These are phyloP conservation scores for Penicillium roqueforti DNA, from an alignment of 495 filamentous ascomycete genomes.

Conservation along the genomic window DNA sequence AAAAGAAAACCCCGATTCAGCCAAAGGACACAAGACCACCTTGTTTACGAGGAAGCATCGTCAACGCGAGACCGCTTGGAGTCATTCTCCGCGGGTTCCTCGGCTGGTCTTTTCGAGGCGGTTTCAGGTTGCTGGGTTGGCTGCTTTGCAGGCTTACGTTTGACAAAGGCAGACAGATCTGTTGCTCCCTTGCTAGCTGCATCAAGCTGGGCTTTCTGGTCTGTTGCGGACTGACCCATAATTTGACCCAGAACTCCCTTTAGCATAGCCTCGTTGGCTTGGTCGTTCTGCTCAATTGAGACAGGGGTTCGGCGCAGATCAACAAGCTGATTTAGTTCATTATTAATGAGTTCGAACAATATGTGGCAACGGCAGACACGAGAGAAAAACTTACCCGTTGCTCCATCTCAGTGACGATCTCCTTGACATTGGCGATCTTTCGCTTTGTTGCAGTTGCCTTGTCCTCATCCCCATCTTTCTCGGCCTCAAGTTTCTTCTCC, in stretches of 20 bases:
- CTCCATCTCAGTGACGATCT: conserved; percentile 85
- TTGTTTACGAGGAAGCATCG: conserved; percentile 12
- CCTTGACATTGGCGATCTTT: conserved; percentile 77
- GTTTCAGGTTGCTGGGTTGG: conserved; percentile 10
- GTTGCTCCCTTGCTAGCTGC: conserved; percentile 76
- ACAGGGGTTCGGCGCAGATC: conserved; percentile 72
- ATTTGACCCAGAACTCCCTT: conserved; percentile 70
- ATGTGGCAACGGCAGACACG: not conserved
- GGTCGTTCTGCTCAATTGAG: conserved; percentile 52
- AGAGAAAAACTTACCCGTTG: conserved; percentile 53
- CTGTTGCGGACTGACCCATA: conserved; percentile 59
- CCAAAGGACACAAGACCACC: not conserved
- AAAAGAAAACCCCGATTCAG: not conserved
- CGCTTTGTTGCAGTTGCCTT: conserved; percentile 52
- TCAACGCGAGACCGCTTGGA: conserved; percentile 32
- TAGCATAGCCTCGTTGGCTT: conserved; percentile 47
- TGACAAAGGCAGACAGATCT: conserved; percentile 81
- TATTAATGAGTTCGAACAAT: conserved; percentile 12
- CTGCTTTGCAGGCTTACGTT: conserved; percentile 54
- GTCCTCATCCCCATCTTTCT: conserved; percentile 48
- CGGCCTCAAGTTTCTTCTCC: conserved; percentile 56
- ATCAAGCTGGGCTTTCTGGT: conserved; percentile 63
- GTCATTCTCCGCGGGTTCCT: conserved; percentile 22
- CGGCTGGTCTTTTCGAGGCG: conserved; percentile 29
- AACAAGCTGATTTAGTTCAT: conserved; percentile 49